Conservation (phyloP, 169 alveolate species). For the Babesia gibsoni region DNA sequence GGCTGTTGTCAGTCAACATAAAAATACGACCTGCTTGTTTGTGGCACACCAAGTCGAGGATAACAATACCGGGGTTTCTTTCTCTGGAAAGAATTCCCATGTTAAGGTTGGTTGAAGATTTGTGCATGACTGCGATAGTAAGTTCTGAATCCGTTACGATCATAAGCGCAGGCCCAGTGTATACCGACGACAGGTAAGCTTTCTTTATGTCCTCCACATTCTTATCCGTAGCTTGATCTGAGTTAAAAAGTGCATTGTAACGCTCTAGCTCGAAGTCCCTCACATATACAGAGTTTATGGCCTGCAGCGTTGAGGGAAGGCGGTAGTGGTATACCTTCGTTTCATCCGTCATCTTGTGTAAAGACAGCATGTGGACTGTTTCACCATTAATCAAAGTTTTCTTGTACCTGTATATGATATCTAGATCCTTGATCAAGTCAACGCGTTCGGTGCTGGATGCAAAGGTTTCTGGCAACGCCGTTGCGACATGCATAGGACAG, state of each 20-base stretch:
- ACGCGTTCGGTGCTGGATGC: background rate
- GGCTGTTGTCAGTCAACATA: slow-evolving; percentile 28
- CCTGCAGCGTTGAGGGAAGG: slow-evolving; percentile 32
- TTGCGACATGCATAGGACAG: slow-evolving; percentile 45
- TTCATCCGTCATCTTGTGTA: slow-evolving; percentile 15
- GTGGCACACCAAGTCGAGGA: slow-evolving; percentile 38
- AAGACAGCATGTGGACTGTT: slow-evolving; percentile 10
- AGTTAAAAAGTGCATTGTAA: background rate
- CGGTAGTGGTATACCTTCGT: slow-evolving; percentile 22
- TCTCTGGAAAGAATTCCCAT: slow-evolving; percentile 33
- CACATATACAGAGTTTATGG: slow-evolving; percentile 22
- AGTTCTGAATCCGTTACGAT: slow-evolving; percentile 52
- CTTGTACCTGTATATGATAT: slow-evolving; percentile 14
- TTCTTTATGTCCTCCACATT: background rate
- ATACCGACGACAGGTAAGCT: slow-evolving; percentile 7
- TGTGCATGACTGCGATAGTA: slow-evolving; percentile 27
- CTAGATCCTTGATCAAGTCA: slow-evolving; percentile 1
- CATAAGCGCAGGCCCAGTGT: slow-evolving; percentile 47
- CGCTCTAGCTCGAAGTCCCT: slow-evolving; percentile 55
- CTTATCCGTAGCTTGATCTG: background rate
- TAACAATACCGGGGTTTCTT: slow-evolving; percentile 6
- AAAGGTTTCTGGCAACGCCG: slow-evolving; percentile 32
- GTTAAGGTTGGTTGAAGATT: background rate
- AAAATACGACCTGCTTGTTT: slow-evolving; percentile 38
- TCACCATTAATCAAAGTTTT: background rate